Evolutionary conservation across 2,329 filamentous ascomycete species (phyloP).

Genomic region (Botrytis squamosa): DNA sequence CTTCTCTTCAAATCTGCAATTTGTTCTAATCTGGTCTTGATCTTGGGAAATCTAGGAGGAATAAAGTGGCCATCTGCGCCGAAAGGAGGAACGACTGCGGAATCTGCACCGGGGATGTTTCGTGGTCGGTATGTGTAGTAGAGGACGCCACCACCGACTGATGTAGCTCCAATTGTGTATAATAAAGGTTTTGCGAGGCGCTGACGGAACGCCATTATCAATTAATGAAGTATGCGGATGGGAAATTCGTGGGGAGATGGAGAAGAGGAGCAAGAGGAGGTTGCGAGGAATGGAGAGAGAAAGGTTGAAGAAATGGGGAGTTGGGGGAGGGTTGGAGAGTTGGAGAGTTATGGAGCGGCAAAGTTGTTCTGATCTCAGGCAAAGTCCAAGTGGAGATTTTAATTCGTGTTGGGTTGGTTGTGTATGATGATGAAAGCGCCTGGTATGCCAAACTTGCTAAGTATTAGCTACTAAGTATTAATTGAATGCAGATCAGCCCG

Average conservation of each 20-base stretch:
- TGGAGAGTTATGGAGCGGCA: constrained; percentile 4
- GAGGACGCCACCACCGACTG: constrained; percentile 47
- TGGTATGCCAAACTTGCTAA: constrained; percentile 12
- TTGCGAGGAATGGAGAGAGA: constrained; percentile 16
- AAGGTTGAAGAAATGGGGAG: too few species aligned
- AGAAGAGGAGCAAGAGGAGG: constrained; percentile 17
- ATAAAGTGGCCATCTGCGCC: constrained; percentile 65
- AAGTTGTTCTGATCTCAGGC: neutral
- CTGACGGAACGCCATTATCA: constrained; percentile 41
- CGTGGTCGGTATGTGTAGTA: constrained; percentile 64
- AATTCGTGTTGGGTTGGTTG: constrained; percentile 7
- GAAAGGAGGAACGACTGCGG: constrained; percentile 67
- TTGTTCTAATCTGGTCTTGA: constrained; percentile 51
- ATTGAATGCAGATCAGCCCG: constrained; percentile 20
- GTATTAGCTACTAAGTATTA: constrained; percentile 10
- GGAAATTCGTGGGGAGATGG: constrained; percentile 13
- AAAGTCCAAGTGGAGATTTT: constrained; percentile 15
- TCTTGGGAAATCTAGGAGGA: constrained; percentile 51
- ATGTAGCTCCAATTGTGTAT: constrained; percentile 50
- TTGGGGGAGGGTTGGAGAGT: constrained; percentile 2
- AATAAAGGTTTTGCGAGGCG: constrained; percentile 50
- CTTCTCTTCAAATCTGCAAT: constrained; percentile 52
- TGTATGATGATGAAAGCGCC: constrained; percentile 2
- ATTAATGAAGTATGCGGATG: neutral
- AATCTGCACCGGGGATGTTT: constrained; percentile 68